Evolutionary conservation across 1,284 basidiomycete genomes (phyloP).

Genomic region (Boletus mariae): DNA sequence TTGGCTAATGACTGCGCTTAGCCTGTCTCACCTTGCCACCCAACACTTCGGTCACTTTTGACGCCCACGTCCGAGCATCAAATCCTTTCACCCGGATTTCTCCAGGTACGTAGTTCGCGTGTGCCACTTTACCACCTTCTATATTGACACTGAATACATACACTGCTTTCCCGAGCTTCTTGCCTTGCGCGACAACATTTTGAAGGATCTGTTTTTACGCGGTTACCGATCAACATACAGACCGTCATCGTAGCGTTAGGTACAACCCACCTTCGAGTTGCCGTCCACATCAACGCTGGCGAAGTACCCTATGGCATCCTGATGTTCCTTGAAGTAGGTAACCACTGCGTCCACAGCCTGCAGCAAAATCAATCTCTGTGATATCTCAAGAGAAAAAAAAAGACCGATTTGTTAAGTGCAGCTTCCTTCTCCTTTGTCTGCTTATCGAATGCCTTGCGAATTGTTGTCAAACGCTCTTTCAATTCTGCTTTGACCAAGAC

Average conservation of each 20-base stretch:
- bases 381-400: conserved; percentile 14
- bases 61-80: conserved; percentile 83
- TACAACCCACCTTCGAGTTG: conserved; percentile 66
- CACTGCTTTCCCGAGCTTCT: conserved; percentile 77
- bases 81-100: conserved; percentile 59
- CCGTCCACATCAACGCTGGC: conserved; percentile 71
- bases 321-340: conserved; percentile 75
- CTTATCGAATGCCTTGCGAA: conserved; percentile 85
- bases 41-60: conserved; percentile 69
- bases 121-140: conserved; percentile 75
- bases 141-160: conserved; percentile 85
- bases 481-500: conserved; percentile 80
- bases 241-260: not conserved
- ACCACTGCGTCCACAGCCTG: conserved; percentile 72
- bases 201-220: conserved; percentile 60
- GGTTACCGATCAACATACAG: conserved; percentile 1
- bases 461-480: conserved; percentile 67
- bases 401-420: conserved; percentile 75
- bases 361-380: not conserved
- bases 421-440: conserved; percentile 81
- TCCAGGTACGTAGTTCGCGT: conserved; percentile 83
- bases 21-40: conserved; percentile 75
- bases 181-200: conserved; percentile 70
- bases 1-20: not conserved
- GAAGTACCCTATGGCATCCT: conserved; percentile 67